Conservation (phyloP, 108 stramenopile genomes). For the Bacterosira constricta region DNA sequence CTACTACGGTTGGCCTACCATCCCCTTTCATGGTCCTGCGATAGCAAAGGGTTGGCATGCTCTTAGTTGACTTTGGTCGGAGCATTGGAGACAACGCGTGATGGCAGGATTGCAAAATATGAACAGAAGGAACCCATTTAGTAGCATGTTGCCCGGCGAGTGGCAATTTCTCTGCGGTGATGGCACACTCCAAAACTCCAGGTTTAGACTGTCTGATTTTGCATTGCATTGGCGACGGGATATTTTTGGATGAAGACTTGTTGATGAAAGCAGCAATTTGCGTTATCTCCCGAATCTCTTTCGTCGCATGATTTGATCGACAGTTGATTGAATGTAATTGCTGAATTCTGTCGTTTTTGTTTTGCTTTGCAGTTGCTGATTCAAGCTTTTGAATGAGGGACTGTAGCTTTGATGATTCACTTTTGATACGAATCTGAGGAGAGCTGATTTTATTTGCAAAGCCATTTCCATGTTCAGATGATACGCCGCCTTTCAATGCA, state of each 20-base stretch:
- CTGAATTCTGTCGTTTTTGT: not conserved
- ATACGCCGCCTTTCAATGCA: not conserved
- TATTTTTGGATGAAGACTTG: not conserved
- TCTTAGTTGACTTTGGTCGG: constrained; percentile 15
- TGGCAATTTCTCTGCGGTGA: not conserved
- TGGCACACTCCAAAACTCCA: not conserved
- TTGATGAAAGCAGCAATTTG: constrained; percentile 5
- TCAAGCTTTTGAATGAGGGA: constrained; percentile 14
- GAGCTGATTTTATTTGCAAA: not conserved
- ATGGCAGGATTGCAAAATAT: constrained; percentile 18
- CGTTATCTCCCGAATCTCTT: constrained; percentile 28
- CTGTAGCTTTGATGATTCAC: not conserved
- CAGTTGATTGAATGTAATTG: not conserved
- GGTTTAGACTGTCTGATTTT: not conserved
- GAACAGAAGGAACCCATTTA: constrained; percentile 13
- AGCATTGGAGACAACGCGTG: constrained; percentile 9
- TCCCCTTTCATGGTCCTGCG: not conserved
- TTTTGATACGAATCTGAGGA: not conserved
- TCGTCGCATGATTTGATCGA: constrained; percentile 9
- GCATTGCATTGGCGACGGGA: constrained; percentile 14
- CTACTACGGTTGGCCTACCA: constrained; percentile 11
- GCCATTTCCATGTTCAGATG: not conserved
- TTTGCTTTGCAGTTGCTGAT: constrained; percentile 1
- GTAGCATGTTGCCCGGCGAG: not conserved
- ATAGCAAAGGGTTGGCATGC: constrained; percentile 25